Evolutionary conservation across 169 alveolate genomes (phyloP).

Genomic region (Plasmodium ovale): DNA sequence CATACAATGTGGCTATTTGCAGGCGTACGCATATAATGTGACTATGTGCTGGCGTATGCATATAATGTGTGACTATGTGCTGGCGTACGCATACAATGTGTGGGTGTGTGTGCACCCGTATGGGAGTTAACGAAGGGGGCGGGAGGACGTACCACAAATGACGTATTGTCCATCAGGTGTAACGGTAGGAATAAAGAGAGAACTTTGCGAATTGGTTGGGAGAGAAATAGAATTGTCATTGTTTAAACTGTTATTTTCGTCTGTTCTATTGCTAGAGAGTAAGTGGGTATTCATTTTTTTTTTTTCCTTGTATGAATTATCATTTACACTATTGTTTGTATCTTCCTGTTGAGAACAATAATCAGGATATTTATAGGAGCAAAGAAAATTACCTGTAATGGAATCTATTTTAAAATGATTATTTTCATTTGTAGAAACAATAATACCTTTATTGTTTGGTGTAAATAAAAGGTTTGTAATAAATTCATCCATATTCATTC

Average conservation of each 20-base stretch:
- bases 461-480: constrained; percentile 52
- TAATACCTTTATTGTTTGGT: constrained; percentile 60
- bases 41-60: neutral
- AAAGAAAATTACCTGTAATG: constrained; percentile 47
- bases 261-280: no score
- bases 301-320: constrained; percentile 2
- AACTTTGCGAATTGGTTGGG: neutral
- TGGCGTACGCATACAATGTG: neutral
- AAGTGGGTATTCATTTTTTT: constrained; percentile 19
- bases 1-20: no score
- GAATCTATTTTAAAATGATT: constrained; percentile 63
- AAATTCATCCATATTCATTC: constrained; percentile 31
- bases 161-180: constrained; percentile 64
- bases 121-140: no score
- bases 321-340: neutral
- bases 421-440: constrained; percentile 49
- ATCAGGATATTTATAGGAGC: constrained; percentile 56
- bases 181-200: constrained; percentile 48
- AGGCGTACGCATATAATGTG: neutral
- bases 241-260: neutral
- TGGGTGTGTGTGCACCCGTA: neutral
- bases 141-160: constrained; percentile 25
- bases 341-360: neutral
- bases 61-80: neutral
- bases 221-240: neutral